Base-by-base conservation (phyloP, 768 basidiomycete genomes). In the Tulasnella sp. region DNA sequence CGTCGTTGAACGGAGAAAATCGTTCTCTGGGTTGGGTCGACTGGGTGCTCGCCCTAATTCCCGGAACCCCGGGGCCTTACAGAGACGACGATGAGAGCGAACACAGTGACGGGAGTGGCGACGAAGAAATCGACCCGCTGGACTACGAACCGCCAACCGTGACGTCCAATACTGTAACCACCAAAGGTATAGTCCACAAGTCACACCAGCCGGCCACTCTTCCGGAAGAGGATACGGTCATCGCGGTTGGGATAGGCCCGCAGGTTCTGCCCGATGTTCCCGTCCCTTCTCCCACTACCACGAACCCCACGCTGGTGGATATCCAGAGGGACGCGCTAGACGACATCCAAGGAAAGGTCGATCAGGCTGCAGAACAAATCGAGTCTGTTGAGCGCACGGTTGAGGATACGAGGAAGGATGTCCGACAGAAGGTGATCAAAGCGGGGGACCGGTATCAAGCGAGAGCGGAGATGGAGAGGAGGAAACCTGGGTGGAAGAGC, bases 191-290 rank as follows among this genome's bases (percentile, higher is more conserved):
- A 11, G 42, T 72, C 22, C 36, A 37, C 35, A 72, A 34, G 14
- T 41, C 64, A 5, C 71, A 72, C 39, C 39, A 63, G 34, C 62
- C 71, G 3, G 71, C 71, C 62, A 65, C 59, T 1, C 37, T 34
- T 36, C 71, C 59, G 8, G 71, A 72, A 34, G 34, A 64, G 22
- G 71, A 72, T n/a, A 64, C 71, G 11, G 62, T 72, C 71, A 65
- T 72, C 39, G 71, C 71, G 12, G 63, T 72, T 19, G 71, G 71
- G 22, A 52, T 72, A 22, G 71, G 62, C 29, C 64, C 37, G 26
- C 71, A 72, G 35, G 44, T 72, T 3, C 71, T 72, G 9, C 34
- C 71, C 5, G 69, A 70, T 4, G 67, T 59, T 22, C 52, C 52
- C 4, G 11, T 59, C 32, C 52, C 52, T 32, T 59, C 52, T 9